Evolutionary conservation across 164 flowering plant species (phyloP), one percentile per base, ranked within the genome.

Genomic region (Buxus sempervirens): DNA sequence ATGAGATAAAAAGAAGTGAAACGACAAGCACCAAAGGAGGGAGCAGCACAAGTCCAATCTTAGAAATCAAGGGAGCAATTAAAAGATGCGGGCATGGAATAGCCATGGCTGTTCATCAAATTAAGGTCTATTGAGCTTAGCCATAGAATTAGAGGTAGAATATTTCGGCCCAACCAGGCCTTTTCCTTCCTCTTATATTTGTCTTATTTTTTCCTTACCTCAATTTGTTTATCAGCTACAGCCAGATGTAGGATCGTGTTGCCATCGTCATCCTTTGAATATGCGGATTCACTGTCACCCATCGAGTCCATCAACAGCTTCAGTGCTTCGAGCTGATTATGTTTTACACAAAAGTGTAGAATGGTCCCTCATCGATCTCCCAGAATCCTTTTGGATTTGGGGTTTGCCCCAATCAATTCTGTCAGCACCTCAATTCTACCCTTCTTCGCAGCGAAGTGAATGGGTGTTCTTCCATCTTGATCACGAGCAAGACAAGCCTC

Each of bases 391-490:
- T 71, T 75, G 5, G 76, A 71, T 0, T 36, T 8, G 0, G 80
- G 77, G 0, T 41, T 63, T 0, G 41, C 49, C 0, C 18, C 28
- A 19, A 71, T n/a, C 69, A 83, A 48, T 70, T 63, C 78, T 8
- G 38, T 10, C 61, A 78, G 23, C 7, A 73, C 79, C 13, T 56
- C 69, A 3, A 75, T 54, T 14, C 69, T 55, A 14, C 81, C 83
- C 42, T 69, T 78, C 25, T 73, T 63, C 4, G 74, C 77, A 0
- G 81, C 81, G 20, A 75, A 26, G 12, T 80, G 83, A 4, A 80
- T 67, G 32, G 83, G 81, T 0, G 54, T 75, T 49, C 74, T 70
- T 7, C 79, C 79, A 24, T 70, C 71, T 15, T 0, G 9, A 48
- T 78, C 79, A 13, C 20, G 2, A 2, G 26, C 54, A 0, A 56